Evolutionary conservation across 805 yeast genomes (phyloP), one percentile per base, ranked within the genome.

Genomic region (Barnettozyma salicaria): DNA sequence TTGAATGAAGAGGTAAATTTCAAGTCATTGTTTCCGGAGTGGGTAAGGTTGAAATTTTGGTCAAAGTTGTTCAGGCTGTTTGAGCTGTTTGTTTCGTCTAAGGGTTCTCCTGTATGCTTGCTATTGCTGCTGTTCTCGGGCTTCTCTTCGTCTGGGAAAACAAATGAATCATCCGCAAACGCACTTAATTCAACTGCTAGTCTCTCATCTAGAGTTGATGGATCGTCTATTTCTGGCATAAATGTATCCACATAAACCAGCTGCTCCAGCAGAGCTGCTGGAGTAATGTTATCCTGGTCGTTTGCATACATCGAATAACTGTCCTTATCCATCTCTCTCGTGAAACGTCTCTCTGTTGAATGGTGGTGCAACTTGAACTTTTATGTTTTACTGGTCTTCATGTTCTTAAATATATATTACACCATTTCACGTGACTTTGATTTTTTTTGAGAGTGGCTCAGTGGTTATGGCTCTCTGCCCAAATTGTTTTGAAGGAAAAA

Each of bases 101-200:
- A n/a, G n/a, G n/a, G n/a, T n/a, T n/a, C n/a, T n/a, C n/a, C n/a
- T n/a, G n/a, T 27, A 5, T 43, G 42, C 19, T 40, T 37, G 12
- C 46, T 44, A 13, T 40, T 35, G 13, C 41, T 41, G 10, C 41
- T 36, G 17, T 43, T 27, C 32, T 48, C 41, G 1, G 80, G 80
- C 53, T 81, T 81, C 24, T 82, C 90, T 52, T 84, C 92, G 53
- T 83, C 92, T 1, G 90, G 87, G 53, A 83, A 83, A 3, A 83
- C 72, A 47, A 83, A 83, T 3, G 85, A 72, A 41, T 81, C 89
- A 49, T 82, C 89, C 0, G 89, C 90, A 68, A 83, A 83, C 1
- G 88, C 89, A 13, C 86, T 83, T 44, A 83, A 67, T 52, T 83
- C 92, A 13, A 74, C 75, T 6, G 76, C 70, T 19, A 74, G 49